Conservation (phyloP, 2,329 filamentous ascomycete species). For the Alternaria metachromatica region DNA sequence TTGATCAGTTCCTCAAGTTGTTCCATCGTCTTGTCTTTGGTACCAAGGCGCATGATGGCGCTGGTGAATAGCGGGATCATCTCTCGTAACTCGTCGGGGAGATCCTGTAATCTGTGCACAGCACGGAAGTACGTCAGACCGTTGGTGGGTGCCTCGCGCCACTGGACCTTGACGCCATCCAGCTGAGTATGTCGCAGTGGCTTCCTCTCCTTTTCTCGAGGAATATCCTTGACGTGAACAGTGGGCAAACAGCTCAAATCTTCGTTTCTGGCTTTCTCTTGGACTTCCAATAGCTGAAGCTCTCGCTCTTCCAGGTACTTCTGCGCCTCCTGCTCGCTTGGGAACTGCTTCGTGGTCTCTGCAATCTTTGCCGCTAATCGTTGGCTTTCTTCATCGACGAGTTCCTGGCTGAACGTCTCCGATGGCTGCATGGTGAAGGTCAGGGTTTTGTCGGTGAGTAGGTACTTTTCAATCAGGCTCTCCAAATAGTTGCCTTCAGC, state of each 20-base stretch:
- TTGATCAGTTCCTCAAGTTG: slow-evolving; percentile 96
- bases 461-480: slow-evolving; percentile 83
- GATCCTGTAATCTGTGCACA: slow-evolving; percentile 76
- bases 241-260: slow-evolving; percentile 88
- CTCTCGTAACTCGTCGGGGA: slow-evolving; percentile 84
- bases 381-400: slow-evolving; percentile 77
- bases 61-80: slow-evolving; percentile 91
- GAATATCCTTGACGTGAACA: slow-evolving; percentile 87
- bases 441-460: slow-evolving; percentile 84
- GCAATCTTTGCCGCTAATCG: slow-evolving; percentile 78
- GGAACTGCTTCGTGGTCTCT: slow-evolving; percentile 70
- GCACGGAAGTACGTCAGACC: slow-evolving; percentile 95
- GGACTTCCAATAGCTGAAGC: slow-evolving; percentile 77
- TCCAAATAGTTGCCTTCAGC: slow-evolving; percentile 82
- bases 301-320: slow-evolving; percentile 78
- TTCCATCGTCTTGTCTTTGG: slow-evolving; percentile 86
- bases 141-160: slow-evolving; percentile 92
- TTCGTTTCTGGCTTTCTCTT: slow-evolving; percentile 82
- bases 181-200: slow-evolving; percentile 65
- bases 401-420: slow-evolving; percentile 72
- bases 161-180: slow-evolving; percentile 75
- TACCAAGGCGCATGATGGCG: slow-evolving; percentile 90
- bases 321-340: slow-evolving; percentile 74
- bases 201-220: slow-evolving; percentile 76
- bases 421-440: slow-evolving; percentile 95